Percentiles rank a stretch among this genome's conserved stretches.
phyloP scores from a whole-genome alignment of 306 rosid genomes.

The Albizia julibrissin region DNA sequence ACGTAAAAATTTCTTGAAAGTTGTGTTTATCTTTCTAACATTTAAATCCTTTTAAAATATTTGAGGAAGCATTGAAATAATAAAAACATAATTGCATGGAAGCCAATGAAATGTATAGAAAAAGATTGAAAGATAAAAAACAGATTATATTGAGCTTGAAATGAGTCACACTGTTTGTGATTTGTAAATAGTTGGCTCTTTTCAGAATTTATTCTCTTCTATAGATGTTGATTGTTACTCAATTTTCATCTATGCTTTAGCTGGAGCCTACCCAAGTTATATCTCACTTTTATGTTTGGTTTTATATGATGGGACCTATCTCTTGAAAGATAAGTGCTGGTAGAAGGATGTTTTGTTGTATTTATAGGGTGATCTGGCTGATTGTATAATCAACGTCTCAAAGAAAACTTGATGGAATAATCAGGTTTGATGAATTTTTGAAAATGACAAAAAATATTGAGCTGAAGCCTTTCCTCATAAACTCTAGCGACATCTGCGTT shows the following conservation, averaged over 20 bases:
- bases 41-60: background rate
- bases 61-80: background rate
- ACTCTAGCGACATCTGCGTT: conserved; percentile 15
- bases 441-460: conserved; percentile 21
- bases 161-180: background rate
- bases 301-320: conserved; percentile 26
- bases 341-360: conserved; percentile 14
- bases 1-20: background rate
- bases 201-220: background rate
- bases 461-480: background rate
- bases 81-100: background rate
- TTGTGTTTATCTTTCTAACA: background rate
- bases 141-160: background rate
- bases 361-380: background rate
- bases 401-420: conserved; percentile 13
- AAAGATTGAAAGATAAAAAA: background rate
- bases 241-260: conserved; percentile 2
- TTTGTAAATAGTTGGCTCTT: background rate
- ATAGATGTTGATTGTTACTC: background rate
- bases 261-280: background rate
- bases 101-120: background rate
- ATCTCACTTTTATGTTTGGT: conserved; percentile 4
- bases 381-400: background rate
- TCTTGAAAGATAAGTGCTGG: conserved; percentile 7
- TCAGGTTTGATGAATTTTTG: conserved; percentile 3